Evolutionary conservation across 2,329 filamentous ascomycete species (phyloP).

Genomic region (Colletotrichum sp.): DNA sequence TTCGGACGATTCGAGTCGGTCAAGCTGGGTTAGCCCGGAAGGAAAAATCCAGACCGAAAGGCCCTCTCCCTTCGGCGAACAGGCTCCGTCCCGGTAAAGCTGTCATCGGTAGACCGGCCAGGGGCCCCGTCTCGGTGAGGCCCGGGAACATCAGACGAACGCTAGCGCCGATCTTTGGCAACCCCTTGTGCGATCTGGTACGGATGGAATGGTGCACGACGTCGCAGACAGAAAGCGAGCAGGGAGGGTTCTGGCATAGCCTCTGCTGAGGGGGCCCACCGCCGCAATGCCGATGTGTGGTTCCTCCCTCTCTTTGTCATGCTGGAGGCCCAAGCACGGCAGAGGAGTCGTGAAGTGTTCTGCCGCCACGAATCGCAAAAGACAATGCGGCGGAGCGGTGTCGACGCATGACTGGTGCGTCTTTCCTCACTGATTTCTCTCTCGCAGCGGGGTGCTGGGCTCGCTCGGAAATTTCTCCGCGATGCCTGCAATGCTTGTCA

Average conservation of each 20-base stretch:
- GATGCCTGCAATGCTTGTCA: constrained; percentile 18
- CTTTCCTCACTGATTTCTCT: not conserved
- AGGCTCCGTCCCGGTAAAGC: constrained; percentile 12
- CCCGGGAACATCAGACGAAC: constrained; percentile 18
- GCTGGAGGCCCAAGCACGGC: not conserved
- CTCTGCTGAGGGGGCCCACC: constrained; percentile 3
- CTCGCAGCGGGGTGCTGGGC: not conserved
- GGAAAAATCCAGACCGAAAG: not conserved
- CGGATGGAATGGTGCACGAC: not conserved
- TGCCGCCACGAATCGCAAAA: not conserved
- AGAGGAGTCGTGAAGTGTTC: not conserved
- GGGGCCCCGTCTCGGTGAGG: constrained; percentile 8
- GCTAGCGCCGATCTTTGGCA: constrained; percentile 11
- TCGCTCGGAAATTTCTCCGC: constrained; percentile 8
- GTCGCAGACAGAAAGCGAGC: constrained; percentile 13
- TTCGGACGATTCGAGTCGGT: not conserved
- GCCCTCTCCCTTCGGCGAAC: not conserved
- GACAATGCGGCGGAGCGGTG: constrained; percentile 9
- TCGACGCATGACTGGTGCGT: constrained; percentile 3
- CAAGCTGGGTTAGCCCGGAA: constrained; percentile 2
- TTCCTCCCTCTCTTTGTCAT: not conserved
- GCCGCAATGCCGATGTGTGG: constrained; percentile 8
- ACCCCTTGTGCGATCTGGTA: constrained; percentile 8
- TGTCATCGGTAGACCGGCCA: constrained; percentile 11
- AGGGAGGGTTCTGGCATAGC: constrained; percentile 7